Percentiles rank a stretch among this genome's conserved stretches.
phyloP scores from a whole-genome alignment of 2,329 filamentous ascomycete genomes.

The Geosmithia morbida region DNA sequence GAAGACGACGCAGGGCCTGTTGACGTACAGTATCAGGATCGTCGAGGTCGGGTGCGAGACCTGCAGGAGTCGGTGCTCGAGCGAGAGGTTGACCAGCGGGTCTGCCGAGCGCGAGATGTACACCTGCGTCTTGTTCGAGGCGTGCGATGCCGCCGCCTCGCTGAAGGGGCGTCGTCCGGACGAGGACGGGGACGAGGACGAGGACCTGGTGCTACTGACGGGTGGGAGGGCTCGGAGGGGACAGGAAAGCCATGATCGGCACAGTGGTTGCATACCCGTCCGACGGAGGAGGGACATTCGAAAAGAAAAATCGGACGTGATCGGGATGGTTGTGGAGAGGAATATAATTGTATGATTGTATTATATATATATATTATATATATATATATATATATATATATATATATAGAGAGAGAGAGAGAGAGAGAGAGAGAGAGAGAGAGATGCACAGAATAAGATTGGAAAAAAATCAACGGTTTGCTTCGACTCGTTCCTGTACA shows the following conservation, averaged over 20 bases:
- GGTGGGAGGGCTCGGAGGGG: too few relatives aligned
- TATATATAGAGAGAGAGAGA: too few relatives aligned
- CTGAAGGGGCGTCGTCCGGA: conserved; percentile 13
- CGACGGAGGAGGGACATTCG: background rate
- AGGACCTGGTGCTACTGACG: too few relatives aligned
- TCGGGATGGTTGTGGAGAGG: too few relatives aligned
- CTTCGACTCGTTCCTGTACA: too few relatives aligned
- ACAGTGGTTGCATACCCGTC: background rate
- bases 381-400: too few relatives aligned
- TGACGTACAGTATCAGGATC: conserved; percentile 77
- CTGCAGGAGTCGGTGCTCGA: conserved; percentile 81
- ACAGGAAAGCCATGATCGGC: background rate
- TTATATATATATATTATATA: too few relatives aligned
- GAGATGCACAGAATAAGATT: too few relatives aligned
- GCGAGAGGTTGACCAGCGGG: conserved; percentile 81
- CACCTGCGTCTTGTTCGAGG: conserved; percentile 43
- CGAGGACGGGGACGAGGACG: background rate
- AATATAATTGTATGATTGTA: too few relatives aligned
- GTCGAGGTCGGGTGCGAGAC: conserved; percentile 57
- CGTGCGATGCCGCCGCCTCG: conserved; percentile 21
- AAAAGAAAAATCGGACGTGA: too few relatives aligned
- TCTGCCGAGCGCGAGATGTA: conserved; percentile 57
- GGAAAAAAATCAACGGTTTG: too few relatives aligned
- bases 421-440: too few relatives aligned
- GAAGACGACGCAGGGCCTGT: conserved; percentile 76